Evolutionary conservation across 2,329 filamentous ascomycete species (phyloP).

Genomic region (Colletotrichum liaoningense): DNA sequence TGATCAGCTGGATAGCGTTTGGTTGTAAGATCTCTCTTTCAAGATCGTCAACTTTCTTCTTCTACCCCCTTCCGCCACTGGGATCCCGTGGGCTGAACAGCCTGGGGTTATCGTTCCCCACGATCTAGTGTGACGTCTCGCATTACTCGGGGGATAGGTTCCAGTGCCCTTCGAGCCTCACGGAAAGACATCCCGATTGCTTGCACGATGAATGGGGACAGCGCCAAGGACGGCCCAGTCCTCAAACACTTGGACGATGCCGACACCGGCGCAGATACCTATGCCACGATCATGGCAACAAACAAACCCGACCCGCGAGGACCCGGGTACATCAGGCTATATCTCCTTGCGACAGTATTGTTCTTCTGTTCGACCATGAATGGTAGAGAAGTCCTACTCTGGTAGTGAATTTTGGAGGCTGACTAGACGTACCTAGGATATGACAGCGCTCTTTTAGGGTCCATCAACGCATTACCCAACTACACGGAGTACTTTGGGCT

Average conservation of each 20-base stretch:
- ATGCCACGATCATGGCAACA: slow-evolving; percentile 47
- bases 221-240: neutral
- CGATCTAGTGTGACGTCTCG: neutral
- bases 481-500: slow-evolving; percentile 52
- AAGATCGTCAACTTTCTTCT: neutral
- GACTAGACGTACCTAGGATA: slow-evolving; percentile 43
- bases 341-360: slow-evolving; percentile 41
- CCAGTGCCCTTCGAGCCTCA: neutral
- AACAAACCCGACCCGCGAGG: slow-evolving; percentile 44
- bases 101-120: neutral
- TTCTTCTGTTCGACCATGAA: slow-evolving; percentile 55
- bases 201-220: neutral
- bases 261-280: slow-evolving; percentile 41
- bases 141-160: too few species aligned
- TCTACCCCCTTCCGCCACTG: neutral
- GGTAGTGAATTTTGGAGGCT: too few species aligned
- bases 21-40: neutral
- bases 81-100: neutral
- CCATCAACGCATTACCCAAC: slow-evolving; percentile 51
- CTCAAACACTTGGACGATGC: slow-evolving; percentile 25
- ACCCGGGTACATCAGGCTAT: slow-evolving; percentile 44
- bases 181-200: neutral
- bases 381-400: slow-evolving; percentile 38
- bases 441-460: slow-evolving; percentile 55
- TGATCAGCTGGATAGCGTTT: neutral